A percentile compares a stretch with the other conserved stretches of the same genome.
phyloP scores from a whole-genome alignment of 805 yeast species.

The Ogataea wickerhamii region DNA sequence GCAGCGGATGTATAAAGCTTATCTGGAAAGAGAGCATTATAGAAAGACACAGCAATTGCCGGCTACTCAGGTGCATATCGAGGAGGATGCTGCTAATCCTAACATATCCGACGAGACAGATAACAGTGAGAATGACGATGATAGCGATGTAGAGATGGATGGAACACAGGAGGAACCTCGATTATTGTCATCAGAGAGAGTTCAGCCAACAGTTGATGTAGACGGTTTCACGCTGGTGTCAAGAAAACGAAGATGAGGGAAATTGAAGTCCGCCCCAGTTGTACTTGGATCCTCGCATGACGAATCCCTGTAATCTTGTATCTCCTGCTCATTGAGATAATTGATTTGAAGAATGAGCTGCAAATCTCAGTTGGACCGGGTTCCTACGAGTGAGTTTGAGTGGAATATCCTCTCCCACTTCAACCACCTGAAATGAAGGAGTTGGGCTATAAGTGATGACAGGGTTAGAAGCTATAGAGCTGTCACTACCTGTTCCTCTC shows the following conservation, averaged over 20 bases:
- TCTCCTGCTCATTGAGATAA: no score
- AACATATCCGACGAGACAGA: constrained; percentile 47
- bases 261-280: neutral
- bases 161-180: constrained; percentile 9
- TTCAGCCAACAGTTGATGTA: constrained; percentile 78
- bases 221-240: constrained; percentile 93
- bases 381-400: neutral
- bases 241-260: constrained; percentile 49
- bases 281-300: no score
- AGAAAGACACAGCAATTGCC: constrained; percentile 25
- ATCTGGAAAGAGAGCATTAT: constrained; percentile 50
- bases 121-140: constrained; percentile 33
- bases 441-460: neutral
- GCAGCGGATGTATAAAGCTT: constrained; percentile 56
- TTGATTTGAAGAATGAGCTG: no score
- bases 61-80: constrained; percentile 41
- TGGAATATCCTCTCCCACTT: neutral
- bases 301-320: no score
- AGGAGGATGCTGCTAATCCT: constrained; percentile 63
- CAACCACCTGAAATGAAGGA: neutral
- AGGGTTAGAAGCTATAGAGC: constrained; percentile 22
- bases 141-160: constrained; percentile 34
- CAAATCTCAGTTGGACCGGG: neutral
- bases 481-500: constrained; percentile 8
- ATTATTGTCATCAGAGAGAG: constrained; percentile 24